Evolutionary conservation across 768 basidiomycete genomes (phyloP).

Genomic region (Lentinula sp.): DNA sequence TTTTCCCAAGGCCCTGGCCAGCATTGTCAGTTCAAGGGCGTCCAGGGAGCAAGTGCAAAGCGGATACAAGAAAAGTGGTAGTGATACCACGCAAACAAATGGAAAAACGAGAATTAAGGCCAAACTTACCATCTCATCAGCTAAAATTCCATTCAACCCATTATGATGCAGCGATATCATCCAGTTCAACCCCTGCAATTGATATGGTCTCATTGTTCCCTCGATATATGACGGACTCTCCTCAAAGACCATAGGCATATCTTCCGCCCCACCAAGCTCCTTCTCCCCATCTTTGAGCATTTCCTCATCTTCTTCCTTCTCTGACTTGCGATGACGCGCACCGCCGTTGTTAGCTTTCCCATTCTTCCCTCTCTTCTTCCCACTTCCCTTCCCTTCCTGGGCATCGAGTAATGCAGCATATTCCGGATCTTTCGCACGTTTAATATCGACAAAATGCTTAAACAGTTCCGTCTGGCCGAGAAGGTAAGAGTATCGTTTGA

Average conservation of each 20-base stretch:
- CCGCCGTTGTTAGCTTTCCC: conserved; percentile 51
- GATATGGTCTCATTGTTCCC: conserved; percentile 89
- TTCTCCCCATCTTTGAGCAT: conserved; percentile 81
- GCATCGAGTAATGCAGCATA: conserved; percentile 87
- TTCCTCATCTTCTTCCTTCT: conserved; percentile 98
- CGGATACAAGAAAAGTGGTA: neutral
- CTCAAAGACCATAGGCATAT: conserved; percentile 92
- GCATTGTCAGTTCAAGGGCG: conserved; percentile 4
- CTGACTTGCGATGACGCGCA: conserved; percentile 87
- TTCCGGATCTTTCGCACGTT: conserved; percentile 88
- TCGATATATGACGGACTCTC: conserved; percentile 87
- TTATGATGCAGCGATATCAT: conserved; percentile 96
- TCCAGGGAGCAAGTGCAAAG: neutral
- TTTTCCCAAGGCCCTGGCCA: conserved; percentile 92
- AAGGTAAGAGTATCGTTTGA: conserved; percentile 96
- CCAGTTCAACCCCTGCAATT: conserved; percentile 95
- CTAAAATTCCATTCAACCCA: conserved; percentile 93
- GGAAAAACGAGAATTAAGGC: neutral
- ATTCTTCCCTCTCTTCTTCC: conserved; percentile 73
- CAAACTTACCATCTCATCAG: conserved; percentile 81
- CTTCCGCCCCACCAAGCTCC: conserved; percentile 67
- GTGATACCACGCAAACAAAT: neutral
- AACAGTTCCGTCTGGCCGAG: conserved; percentile 97
- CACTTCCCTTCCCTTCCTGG: conserved; percentile 50
- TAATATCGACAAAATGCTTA: conserved; percentile 97